Conservation (phyloP, 2,329 filamentous ascomycete genomes). For the Claviceps paspali region DNA sequence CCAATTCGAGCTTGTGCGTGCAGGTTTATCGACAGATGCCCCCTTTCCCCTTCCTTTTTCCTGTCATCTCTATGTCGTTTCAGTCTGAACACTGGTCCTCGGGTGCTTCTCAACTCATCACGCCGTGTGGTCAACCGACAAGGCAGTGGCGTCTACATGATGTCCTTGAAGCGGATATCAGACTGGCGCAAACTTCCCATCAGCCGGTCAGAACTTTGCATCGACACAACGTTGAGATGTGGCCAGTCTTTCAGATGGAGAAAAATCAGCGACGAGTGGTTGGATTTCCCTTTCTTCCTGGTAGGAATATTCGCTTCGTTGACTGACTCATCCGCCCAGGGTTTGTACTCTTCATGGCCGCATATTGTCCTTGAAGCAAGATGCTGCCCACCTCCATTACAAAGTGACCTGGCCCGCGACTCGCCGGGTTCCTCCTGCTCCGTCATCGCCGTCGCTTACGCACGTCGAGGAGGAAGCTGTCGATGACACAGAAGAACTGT, state of each 20-base stretch:
- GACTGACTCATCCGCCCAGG: conserved; percentile 25
- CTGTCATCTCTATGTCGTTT: no score
- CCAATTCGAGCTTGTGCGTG: no score
- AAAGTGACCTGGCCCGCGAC: conserved; percentile 45
- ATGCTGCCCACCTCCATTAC: conserved; percentile 65
- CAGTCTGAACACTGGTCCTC: not conserved
- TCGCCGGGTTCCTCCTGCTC: conserved; percentile 6
- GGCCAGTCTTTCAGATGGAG: conserved; percentile 96
- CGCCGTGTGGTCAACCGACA: not conserved
- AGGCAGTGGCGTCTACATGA: conserved; percentile 4
- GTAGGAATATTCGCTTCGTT: not conserved
- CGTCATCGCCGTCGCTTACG: conserved; percentile 4
- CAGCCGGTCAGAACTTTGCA: conserved; percentile 70
- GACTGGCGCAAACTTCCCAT: conserved; percentile 84
- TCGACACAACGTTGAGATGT: conserved; percentile 86
- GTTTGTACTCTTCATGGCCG: conserved; percentile 75
- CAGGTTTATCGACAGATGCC: no score
- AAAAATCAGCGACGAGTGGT: conserved; percentile 76
- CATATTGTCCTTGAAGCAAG: conserved; percentile 73
- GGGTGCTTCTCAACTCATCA: not conserved
- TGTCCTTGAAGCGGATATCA: conserved; percentile 34
- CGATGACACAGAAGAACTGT: conserved; percentile 58
- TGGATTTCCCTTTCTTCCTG: no score
- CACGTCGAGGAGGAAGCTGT: conserved; percentile 12
- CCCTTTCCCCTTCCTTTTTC: no score